phyloP scores from a whole-genome alignment of 2,329 filamentous ascomycete genomes.

The Venturiaceae sp. region DNA sequence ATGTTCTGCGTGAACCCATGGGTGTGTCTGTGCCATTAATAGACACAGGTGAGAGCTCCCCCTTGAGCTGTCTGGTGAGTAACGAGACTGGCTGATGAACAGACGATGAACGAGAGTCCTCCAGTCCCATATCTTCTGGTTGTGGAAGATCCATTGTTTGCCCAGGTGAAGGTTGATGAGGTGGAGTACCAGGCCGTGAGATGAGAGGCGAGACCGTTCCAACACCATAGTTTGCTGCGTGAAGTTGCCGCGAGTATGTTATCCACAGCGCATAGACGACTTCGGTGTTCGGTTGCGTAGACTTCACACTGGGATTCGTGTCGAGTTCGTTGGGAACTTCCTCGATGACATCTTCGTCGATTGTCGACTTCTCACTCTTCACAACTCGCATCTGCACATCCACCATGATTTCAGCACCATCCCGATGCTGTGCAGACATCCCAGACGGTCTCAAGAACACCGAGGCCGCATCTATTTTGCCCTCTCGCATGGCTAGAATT shows the following conservation, averaged over 20 bases:
- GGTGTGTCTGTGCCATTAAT: background rate
- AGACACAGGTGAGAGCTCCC: constrained; percentile 26
- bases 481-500: constrained; percentile 73
- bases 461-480: constrained; percentile 62
- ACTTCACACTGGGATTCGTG: constrained; percentile 4
- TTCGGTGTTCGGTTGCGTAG: constrained; percentile 52
- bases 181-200: constrained; percentile 59
- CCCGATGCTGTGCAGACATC: constrained; percentile 74
- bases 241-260: constrained; percentile 88
- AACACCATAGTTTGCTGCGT: constrained; percentile 57
- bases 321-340: constrained; percentile 37
- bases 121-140: too few species aligned
- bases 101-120: too few species aligned
- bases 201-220: constrained; percentile 54
- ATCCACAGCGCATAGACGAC: constrained; percentile 95
- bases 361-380: constrained; percentile 57
- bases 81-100: constrained; percentile 28
- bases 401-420: constrained; percentile 85
- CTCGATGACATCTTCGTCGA: constrained; percentile 52
- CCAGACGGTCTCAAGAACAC: constrained; percentile 79
- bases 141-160: constrained; percentile 41
- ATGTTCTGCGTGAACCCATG: background rate
- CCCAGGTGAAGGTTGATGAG: constrained; percentile 69
- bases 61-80: constrained; percentile 37
- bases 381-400: constrained; percentile 96